phyloP scores from a whole-genome alignment of 768 basidiomycete genomes.

The Clitopilus hobsonii region DNA sequence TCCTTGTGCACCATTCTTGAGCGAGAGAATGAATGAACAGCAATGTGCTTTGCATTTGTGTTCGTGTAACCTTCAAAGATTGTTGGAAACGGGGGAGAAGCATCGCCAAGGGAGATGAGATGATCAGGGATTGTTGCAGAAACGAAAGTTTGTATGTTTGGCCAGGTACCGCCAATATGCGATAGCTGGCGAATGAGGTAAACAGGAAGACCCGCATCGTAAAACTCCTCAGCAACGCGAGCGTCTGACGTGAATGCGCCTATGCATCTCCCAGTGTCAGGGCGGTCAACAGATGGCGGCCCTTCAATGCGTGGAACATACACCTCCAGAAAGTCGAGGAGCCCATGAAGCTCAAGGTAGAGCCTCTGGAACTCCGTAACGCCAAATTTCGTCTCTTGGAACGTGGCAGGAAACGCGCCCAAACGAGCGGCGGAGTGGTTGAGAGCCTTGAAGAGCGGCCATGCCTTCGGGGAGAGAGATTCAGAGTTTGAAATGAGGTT shows the following conservation, averaged over 20 bases:
- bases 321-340: background rate
- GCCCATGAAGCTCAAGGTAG: background rate
- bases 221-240: background rate
- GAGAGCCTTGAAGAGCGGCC: background rate
- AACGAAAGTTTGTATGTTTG: background rate
- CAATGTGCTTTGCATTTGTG: background rate
- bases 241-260: background rate
- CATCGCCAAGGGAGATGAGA: background rate
- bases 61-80: background rate
- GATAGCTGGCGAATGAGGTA: background rate
- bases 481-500: no score
- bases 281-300: background rate
- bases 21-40: background rate
- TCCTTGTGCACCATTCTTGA: background rate
- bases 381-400: background rate
- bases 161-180: background rate
- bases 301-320: background rate
- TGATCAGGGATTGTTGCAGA: background rate
- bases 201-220: background rate
- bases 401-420: background rate
- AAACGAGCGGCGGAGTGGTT: background rate
- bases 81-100: background rate
- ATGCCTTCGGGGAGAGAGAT: no score
- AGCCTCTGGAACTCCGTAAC: background rate
- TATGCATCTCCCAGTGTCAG: background rate